Evolutionary conservation across 805 yeast genomes (phyloP).

Genomic region (Candida odintsovae): DNA sequence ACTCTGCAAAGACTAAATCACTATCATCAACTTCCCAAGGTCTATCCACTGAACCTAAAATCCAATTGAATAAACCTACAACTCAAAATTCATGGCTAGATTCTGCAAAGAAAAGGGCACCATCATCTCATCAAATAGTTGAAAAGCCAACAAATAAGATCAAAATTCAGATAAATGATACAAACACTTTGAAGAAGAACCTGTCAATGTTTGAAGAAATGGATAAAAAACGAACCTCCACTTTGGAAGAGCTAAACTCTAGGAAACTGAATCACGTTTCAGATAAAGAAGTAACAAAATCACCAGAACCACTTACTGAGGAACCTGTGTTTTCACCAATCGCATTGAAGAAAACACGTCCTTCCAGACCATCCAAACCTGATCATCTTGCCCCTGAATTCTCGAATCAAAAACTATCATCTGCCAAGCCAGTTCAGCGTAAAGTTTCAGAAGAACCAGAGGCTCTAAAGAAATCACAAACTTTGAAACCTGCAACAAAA

Average conservation of each 20-base stretch:
- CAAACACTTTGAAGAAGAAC: slow-evolving; percentile 27
- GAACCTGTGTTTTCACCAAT: slow-evolving; percentile 7
- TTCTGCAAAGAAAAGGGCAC: slow-evolving; percentile 13
- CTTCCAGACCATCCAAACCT: slow-evolving; percentile 6
- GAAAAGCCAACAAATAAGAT: not conserved
- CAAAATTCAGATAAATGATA: slow-evolving; percentile 27
- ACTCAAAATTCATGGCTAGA: slow-evolving; percentile 14
- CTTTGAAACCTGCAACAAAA: too few relatives aligned
- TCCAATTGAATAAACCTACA: not conserved
- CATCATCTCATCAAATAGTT: slow-evolving; percentile 1
- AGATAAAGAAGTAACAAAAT: not conserved
- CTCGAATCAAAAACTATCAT: not conserved
- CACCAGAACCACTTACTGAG: not conserved
- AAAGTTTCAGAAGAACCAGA: slow-evolving; percentile 8
- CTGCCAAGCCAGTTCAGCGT: slow-evolving; percentile 1
- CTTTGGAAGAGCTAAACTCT: slow-evolving; percentile 11
- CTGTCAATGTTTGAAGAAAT: slow-evolving; percentile 4
- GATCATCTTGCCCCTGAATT: slow-evolving; percentile 1
- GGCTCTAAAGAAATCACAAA: slow-evolving; percentile 5
- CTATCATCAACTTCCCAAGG: slow-evolving; percentile 13
- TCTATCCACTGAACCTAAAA: slow-evolving; percentile 3
- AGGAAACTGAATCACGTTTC: slow-evolving; percentile 12
- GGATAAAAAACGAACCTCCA: slow-evolving; percentile 5
- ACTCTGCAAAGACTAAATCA: too few relatives aligned
- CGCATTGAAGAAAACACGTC: slow-evolving; percentile 18